Percentiles rank a stretch among this genome's conserved stretches.
Conservation (phyloP, 148 eudicot species). For the Dysphania ambrosioides region DNA sequence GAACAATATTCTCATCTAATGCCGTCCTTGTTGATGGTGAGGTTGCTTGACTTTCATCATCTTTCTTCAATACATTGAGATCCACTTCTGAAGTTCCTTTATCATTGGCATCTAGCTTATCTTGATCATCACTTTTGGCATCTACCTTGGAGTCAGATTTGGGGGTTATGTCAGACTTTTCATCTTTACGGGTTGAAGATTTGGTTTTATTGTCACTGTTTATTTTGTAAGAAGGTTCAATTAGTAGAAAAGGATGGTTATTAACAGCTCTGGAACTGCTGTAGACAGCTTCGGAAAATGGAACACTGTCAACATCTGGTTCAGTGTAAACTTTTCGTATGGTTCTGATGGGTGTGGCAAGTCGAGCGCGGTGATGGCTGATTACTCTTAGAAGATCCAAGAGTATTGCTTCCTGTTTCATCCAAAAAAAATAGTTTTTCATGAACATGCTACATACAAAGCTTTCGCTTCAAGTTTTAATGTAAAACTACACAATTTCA, state of each 20-base stretch:
- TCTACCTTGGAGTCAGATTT: slow-evolving; percentile 37
- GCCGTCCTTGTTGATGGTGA: slow-evolving; percentile 40
- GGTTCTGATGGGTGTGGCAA: slow-evolving; percentile 92
- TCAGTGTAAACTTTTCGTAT: slow-evolving; percentile 64
- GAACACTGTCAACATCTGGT: slow-evolving; percentile 51
- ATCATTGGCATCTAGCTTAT: slow-evolving; percentile 21
- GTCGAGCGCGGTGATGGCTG: slow-evolving; percentile 81
- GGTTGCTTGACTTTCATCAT: slow-evolving; percentile 21
- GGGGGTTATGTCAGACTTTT: slow-evolving; percentile 26
- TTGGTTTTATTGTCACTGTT: slow-evolving; percentile 65
- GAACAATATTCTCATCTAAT: slow-evolving; percentile 84
- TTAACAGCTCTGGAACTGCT: slow-evolving; percentile 38
- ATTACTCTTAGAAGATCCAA: slow-evolving; percentile 83
- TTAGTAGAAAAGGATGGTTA: slow-evolving; percentile 61
- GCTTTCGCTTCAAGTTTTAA: background rate
- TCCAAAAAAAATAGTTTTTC: background rate
- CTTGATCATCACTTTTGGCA: slow-evolving; percentile 25
- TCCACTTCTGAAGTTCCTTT: slow-evolving; percentile 36
- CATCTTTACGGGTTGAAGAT: slow-evolving; percentile 44
- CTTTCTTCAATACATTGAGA: slow-evolving; percentile 33
- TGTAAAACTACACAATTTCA: background rate
- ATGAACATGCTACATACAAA: background rate
- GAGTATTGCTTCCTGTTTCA: slow-evolving; percentile 75
- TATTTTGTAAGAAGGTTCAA: slow-evolving; percentile 71
- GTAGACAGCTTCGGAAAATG: slow-evolving; percentile 54